phyloP scores from a whole-genome alignment of 495 filamentous ascomycete species.

The Podospora fimiseda region DNA sequence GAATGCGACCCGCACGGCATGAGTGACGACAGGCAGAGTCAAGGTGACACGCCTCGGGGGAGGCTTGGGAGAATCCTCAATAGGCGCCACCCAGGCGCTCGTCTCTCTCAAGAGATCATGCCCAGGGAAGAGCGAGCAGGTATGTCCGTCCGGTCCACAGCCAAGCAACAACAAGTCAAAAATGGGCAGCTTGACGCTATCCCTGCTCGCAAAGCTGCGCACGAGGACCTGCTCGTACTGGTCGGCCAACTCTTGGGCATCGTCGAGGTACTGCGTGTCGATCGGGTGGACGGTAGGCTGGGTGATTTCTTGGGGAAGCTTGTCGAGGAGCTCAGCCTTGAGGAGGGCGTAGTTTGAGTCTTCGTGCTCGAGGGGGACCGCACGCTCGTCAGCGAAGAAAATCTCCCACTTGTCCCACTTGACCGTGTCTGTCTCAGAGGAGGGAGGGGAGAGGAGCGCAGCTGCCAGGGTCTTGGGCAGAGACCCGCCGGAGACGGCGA shows the following conservation, averaged over 20 bases:
- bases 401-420: conserved; percentile 89
- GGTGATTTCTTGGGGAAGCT: conserved; percentile 62
- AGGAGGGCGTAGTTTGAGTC: conserved; percentile 92
- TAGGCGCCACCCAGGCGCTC: conserved; percentile 85
- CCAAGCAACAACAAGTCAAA: conserved; percentile 92
- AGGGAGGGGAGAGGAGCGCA: conserved; percentile 61
- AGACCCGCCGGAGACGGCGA: conserved; percentile 91
- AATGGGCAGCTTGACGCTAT: conserved; percentile 83
- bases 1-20: conserved; percentile 78
- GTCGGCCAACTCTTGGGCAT: conserved; percentile 88
- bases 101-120: conserved; percentile 82
- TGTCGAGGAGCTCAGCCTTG: conserved; percentile 79
- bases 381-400: conserved; percentile 97
- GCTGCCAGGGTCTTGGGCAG: conserved; percentile 77
- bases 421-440: conserved; percentile 57
- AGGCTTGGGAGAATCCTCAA: conserved; percentile 90
- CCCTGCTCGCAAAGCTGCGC: conserved; percentile 70
- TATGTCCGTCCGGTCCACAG: conserved; percentile 93
- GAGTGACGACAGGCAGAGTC: conserved; percentile 80
- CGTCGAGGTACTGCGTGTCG: conserved; percentile 62
- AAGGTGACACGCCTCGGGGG: conserved; percentile 86
- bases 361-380: conserved; percentile 79
- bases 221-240: conserved; percentile 89
- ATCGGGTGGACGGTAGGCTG: conserved; percentile 72
- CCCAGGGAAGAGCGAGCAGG: conserved; percentile 90